A percentile compares a stretch with the other conserved stretches of the same genome.
phyloP scores from a whole-genome alignment of 192 early-diverging fungal species.

The Hyaloraphidium curvatum region DNA sequence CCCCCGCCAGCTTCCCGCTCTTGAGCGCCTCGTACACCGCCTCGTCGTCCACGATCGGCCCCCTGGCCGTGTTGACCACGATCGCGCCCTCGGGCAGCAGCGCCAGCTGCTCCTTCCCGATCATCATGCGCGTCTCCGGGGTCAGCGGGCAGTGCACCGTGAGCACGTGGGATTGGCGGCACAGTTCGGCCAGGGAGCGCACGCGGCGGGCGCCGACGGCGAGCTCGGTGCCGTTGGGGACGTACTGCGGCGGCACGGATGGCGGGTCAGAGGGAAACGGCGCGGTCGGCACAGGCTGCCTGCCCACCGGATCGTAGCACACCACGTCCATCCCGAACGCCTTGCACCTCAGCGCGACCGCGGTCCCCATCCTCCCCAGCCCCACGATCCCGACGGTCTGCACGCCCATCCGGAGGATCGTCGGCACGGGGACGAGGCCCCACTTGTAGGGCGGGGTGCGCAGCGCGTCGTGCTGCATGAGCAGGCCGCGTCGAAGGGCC shows the following conservation, averaged over 20 bases:
- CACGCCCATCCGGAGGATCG: neutral
- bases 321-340: conserved; percentile 2
- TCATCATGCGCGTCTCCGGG: neutral
- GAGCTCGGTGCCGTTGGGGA: neutral
- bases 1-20: neutral
- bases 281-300: too few relatives aligned
- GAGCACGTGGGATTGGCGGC: neutral
- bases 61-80: neutral
- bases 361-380: conserved; percentile 1
- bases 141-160: neutral
- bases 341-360: neutral
- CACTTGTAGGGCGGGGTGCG: neutral
- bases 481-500: neutral
- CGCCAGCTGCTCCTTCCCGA: neutral
- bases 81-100: neutral
- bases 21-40: conserved; percentile 2
- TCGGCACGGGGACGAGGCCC: neutral
- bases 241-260: too few relatives aligned
- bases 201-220: neutral
- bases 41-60: neutral
- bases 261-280: too few relatives aligned
- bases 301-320: neutral
- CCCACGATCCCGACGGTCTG: conserved; percentile 1
- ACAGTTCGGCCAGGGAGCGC: neutral
- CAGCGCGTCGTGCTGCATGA: neutral